These are phyloP conservation scores for Daldinia caldariorum DNA, from an alignment of 495 filamentous ascomycete species.

Conservation along the genomic window DNA sequence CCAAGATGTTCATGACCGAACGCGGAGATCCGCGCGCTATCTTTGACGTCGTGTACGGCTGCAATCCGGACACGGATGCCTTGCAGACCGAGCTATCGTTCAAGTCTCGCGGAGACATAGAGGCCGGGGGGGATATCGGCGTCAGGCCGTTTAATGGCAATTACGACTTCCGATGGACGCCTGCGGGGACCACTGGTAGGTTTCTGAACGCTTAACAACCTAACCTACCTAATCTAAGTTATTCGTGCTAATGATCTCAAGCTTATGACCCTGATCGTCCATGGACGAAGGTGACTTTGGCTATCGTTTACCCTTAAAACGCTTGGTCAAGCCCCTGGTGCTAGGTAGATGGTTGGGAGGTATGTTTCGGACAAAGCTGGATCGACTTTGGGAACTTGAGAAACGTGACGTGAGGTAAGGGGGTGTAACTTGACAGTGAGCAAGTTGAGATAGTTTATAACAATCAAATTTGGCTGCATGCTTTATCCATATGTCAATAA, in stretches of 20 bases:
- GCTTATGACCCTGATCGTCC: constrained; percentile 49
- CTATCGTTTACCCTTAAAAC: constrained; percentile 24
- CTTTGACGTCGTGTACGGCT: constrained; percentile 60
- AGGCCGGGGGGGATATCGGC: constrained; percentile 55
- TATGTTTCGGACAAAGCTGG: too few relatives aligned
- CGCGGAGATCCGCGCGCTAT: constrained; percentile 58
- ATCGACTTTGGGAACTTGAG: too few relatives aligned
- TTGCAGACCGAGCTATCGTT: constrained; percentile 57
- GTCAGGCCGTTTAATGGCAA: constrained; percentile 53
- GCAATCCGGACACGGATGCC: constrained; percentile 59
- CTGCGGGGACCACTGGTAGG: constrained; percentile 57
- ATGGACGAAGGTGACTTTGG: constrained; percentile 54
- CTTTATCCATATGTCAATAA: not conserved
- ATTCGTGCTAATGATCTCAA: constrained; percentile 18
- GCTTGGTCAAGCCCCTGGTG: too few relatives aligned
- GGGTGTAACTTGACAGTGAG: too few relatives aligned
- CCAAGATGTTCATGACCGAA: constrained; percentile 66
- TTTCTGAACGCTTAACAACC: not conserved
- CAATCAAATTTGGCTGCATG: not conserved
- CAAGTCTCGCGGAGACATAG: constrained; percentile 46
- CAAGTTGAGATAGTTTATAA: too few relatives aligned
- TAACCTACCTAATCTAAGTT: too few relatives aligned
- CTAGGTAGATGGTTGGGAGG: too few relatives aligned
- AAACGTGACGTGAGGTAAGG: too few relatives aligned
- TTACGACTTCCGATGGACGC: constrained; percentile 60